These are phyloP conservation scores for Linum lewisii DNA, from an alignment of 345 rosid species.

Conservation along the genomic window DNA sequence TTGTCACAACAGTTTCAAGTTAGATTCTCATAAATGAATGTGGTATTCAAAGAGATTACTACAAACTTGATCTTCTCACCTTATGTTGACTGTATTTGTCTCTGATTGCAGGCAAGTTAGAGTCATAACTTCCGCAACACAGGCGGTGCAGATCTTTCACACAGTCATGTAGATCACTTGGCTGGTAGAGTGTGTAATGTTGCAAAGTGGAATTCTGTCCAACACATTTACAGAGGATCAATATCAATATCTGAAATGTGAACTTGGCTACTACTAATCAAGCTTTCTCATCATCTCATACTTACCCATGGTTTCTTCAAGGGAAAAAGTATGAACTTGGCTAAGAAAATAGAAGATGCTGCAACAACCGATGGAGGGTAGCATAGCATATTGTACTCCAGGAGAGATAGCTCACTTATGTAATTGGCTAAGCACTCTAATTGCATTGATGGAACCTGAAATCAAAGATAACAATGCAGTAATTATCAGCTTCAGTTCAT, in stretches of 20 bases:
- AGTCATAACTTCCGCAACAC: slow-evolving; percentile 8
- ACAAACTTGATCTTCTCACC: slow-evolving; percentile 4
- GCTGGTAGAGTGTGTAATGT: slow-evolving; percentile 22
- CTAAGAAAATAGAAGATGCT: background rate
- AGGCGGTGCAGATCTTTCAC: slow-evolving; percentile 23
- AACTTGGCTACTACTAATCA: background rate
- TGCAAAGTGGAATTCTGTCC: slow-evolving; percentile 16
- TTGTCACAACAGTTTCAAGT: background rate
- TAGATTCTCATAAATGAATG: background rate
- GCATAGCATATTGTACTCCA: background rate
- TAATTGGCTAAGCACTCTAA: slow-evolving; percentile 31
- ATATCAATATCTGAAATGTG: background rate
- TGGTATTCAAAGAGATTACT: background rate
- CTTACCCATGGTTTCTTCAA: slow-evolving; percentile 9
- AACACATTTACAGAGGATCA: background rate
- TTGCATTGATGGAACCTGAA: slow-evolving; percentile 22
- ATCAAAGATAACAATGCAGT: no score
- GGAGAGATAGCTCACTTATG: background rate
- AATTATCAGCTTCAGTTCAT: no score
- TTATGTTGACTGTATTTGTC: slow-evolving; percentile 27
- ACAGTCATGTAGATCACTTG: slow-evolving; percentile 20
- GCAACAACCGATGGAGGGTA: background rate
- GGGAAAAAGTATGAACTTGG: slow-evolving; percentile 24
- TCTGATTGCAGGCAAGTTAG: slow-evolving; percentile 21
- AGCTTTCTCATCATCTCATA: background rate